Base-by-base conservation (phyloP, 2,329 filamentous ascomycete species). In the Hirsutella thompsonii region DNA sequence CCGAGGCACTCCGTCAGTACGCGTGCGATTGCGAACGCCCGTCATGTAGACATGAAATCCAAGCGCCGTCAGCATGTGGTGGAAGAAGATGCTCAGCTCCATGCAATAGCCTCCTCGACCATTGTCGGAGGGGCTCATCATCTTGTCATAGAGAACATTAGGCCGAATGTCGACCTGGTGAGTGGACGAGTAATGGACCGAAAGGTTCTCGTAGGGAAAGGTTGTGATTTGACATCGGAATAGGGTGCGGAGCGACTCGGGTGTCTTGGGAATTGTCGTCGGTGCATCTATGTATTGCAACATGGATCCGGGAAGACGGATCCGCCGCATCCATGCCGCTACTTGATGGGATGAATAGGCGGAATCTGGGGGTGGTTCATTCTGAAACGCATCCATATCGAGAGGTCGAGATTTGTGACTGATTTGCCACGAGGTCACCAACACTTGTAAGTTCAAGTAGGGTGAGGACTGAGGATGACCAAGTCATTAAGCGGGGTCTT, bases 31-130 rank as follows among this genome's bases (percentile, higher is more conserved):
- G 42, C 73, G 61, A 0, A 68, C 79, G 2, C 76, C 77, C 0
- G 69, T 67, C 2, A 70, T 66, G 52, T 77, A 79, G 1, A 74
- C 67, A 13, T 58, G 51, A 37, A 71, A 78, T 0, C 70, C 70
- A 10, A 76, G 48, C 1, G 57, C 66, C 13, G 64, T 58, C 34
- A 36, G 34, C 34, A 36, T 36, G 18, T 36, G 34, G 18, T 36
- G 34, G 19, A 36, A 78, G 13, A 79, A 62, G 34, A 76, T 67
- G 35, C 63, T 69, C 16, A 66, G 60, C 50, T 79, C 74, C 65
- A 80, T 74, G 54, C 75, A 81, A 55, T 78, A 80, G 0, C 76
- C 74, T 1, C 76, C 76, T 1, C 64, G 57, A 5, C 61, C 62
- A 2, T 63, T 61, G 2, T 55, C 52, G 35, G 61, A 48, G 1